These are phyloP conservation scores for Yamadazyma olivae DNA, from an alignment of 805 yeast genomes.

Conservation along the genomic window DNA sequence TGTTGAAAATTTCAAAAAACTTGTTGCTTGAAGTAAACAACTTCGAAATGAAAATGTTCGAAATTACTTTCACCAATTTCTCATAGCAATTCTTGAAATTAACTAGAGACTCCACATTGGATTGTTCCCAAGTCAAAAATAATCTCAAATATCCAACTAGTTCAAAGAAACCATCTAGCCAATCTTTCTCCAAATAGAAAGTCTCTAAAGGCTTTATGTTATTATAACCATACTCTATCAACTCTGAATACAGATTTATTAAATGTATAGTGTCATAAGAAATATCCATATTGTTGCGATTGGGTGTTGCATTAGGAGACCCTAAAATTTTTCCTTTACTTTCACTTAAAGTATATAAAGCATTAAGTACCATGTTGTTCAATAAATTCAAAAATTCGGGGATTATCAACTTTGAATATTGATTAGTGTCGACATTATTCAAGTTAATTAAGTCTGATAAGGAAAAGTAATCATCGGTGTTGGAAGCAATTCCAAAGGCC, in stretches of 20 bases:
- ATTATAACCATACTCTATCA: slow-evolving; percentile 28
- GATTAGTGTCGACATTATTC: slow-evolving; percentile 6
- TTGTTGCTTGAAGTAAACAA: slow-evolving; percentile 14
- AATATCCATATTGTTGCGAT: slow-evolving; percentile 14
- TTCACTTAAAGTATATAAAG: slow-evolving; percentile 24
- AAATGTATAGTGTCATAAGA: slow-evolving; percentile 34
- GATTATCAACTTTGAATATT: slow-evolving; percentile 24
- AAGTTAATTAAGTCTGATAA: slow-evolving; percentile 4
- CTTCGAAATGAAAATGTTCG: slow-evolving; percentile 34
- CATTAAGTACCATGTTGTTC: slow-evolving; percentile 32
- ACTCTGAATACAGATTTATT: slow-evolving; percentile 29
- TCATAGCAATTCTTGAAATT: slow-evolving; percentile 19
- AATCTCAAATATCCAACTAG: slow-evolving; percentile 31
- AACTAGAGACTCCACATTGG: slow-evolving; percentile 12
- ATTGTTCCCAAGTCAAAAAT: slow-evolving; percentile 20
- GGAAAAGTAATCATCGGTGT: slow-evolving; percentile 3
- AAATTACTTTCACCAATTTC: slow-evolving; percentile 27
- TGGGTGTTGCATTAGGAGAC: slow-evolving; percentile 35
- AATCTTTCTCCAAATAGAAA: slow-evolving; percentile 26
- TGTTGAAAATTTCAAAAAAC: slow-evolving; percentile 22
- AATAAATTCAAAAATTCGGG: slow-evolving; percentile 46
- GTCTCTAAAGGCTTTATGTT: slow-evolving; percentile 17
- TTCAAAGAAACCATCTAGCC: slow-evolving; percentile 39
- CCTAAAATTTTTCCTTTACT: slow-evolving; percentile 30
- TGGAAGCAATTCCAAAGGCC: slow-evolving; percentile 40